These are phyloP conservation scores for Penicillium glabrum DNA, from an alignment of 2,329 filamentous ascomycete species.

Conservation along the genomic window DNA sequence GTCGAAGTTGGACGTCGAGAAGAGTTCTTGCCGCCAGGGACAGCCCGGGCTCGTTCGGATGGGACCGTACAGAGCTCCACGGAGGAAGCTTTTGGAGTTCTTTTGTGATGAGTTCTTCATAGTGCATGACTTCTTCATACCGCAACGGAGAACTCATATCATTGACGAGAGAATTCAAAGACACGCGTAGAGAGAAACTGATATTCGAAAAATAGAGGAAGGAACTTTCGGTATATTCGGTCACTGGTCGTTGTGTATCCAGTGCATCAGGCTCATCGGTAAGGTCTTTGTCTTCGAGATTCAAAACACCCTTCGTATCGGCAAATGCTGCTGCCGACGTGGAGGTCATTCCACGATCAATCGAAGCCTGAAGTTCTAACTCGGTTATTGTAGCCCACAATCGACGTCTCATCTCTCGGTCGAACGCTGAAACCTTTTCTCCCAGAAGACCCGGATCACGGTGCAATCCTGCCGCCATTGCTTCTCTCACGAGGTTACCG, in stretches of 20 bases:
- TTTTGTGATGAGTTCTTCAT: conserved; percentile 26
- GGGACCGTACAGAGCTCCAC: conserved; percentile 6
- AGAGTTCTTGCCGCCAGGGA: conserved; percentile 15
- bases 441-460: conserved; percentile 45
- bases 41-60: not conserved
- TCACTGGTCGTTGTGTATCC: not conserved
- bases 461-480: conserved; percentile 53
- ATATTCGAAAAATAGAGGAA: conserved; percentile 26
- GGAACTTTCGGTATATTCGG: conserved; percentile 26
- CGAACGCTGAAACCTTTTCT: conserved; percentile 41
- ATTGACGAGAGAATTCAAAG: conserved; percentile 29
- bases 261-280: not conserved
- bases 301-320: conserved; percentile 16
- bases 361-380: conserved; percentile 52
- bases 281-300: conserved; percentile 29
- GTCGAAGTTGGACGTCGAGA: conserved; percentile 28
- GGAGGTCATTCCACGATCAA: conserved; percentile 52
- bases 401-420: conserved; percentile 48
- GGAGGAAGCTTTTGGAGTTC: conserved; percentile 25
- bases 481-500: conserved; percentile 49
- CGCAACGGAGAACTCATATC: conserved; percentile 21
- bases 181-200: conserved; percentile 26
- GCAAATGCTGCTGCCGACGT: conserved; percentile 15
- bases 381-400: conserved; percentile 55
- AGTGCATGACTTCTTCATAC: conserved; percentile 25